Percentiles rank a stretch among this genome's conserved stretches.
Conservation (phyloP, 306 rosid species). For the Lathyrus sativus region DNA sequence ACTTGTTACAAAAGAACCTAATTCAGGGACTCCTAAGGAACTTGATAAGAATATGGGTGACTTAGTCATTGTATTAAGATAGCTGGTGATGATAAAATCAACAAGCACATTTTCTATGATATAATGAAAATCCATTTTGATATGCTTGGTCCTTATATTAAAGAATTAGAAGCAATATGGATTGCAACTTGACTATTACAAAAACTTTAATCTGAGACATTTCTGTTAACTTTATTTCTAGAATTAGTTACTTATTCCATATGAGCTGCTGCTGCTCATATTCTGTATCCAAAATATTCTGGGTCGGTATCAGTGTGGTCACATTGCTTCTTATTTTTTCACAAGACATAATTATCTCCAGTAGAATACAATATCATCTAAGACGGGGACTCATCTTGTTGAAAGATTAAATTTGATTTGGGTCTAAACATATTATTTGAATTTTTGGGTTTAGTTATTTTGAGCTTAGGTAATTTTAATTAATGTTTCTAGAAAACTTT, state of each 20-base stretch:
- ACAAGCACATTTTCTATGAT: slow-evolving; percentile 1
- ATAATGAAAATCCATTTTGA: neutral
- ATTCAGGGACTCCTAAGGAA: neutral
- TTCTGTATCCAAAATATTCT: neutral
- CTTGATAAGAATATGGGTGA: neutral
- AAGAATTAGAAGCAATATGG: neutral
- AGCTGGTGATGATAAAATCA: neutral
- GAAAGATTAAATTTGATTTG: no score
- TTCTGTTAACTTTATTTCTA: neutral
- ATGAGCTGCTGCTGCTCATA: neutral
- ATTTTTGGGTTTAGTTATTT: no score
- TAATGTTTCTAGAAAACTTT: no score
- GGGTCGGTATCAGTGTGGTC: neutral
- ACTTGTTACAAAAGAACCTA: slow-evolving; percentile 8
- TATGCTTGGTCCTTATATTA: neutral
- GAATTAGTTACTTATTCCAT: neutral
- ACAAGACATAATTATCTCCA: neutral
- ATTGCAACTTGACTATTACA: neutral
- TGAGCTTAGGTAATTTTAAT: no score
- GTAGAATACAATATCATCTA: neutral
- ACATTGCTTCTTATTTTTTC: slow-evolving; percentile 2
- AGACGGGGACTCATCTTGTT: neutral
- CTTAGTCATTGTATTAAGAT: neutral
- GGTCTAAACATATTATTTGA: no score
- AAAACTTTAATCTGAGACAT: slow-evolving; percentile 1